phyloP scores from a whole-genome alignment of 2,329 filamentous ascomycete species.

The Gnomoniopsis sp. region DNA sequence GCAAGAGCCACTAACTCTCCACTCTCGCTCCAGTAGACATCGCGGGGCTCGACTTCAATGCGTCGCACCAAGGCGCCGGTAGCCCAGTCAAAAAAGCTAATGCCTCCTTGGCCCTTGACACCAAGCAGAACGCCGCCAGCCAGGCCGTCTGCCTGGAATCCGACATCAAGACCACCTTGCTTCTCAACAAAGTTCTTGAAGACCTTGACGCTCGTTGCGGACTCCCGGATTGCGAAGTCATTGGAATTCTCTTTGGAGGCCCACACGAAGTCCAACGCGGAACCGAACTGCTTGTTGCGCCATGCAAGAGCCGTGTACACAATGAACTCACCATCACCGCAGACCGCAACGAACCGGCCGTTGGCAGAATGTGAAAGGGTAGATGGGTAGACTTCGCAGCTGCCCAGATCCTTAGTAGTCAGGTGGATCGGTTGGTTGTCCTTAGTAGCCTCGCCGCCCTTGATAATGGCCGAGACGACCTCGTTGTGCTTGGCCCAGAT shows the following conservation, averaged over 20 bases:
- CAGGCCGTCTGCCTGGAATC: constrained; percentile 90
- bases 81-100: constrained; percentile 96
- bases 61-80: constrained; percentile 83
- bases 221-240: constrained; percentile 96
- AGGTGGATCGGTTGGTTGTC: constrained; percentile 84
- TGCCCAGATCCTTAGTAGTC: constrained; percentile 90
- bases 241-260: constrained; percentile 96
- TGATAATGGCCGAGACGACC: constrained; percentile 92
- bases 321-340: constrained; percentile 97
- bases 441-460: constrained; percentile 81
- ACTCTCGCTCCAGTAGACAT: constrained; percentile 97
- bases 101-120: constrained; percentile 90
- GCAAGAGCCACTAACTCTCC: constrained; percentile 90
- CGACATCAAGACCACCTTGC: constrained; percentile 81
- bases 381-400: constrained; percentile 94
- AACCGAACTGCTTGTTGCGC: constrained; percentile 96
- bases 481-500: constrained; percentile 96
- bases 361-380: constrained; percentile 95
- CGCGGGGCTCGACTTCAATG: constrained; percentile 73
- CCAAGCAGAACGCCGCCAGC: constrained; percentile 86
- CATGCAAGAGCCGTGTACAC: constrained; percentile 96
- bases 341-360: constrained; percentile 77
- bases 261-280: constrained; percentile 95
- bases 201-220: constrained; percentile 88
- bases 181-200: constrained; percentile 98